Evolutionary conservation across 352 stramenopile genomes (phyloP).

Genomic region (Globisporangium nunn): DNA sequence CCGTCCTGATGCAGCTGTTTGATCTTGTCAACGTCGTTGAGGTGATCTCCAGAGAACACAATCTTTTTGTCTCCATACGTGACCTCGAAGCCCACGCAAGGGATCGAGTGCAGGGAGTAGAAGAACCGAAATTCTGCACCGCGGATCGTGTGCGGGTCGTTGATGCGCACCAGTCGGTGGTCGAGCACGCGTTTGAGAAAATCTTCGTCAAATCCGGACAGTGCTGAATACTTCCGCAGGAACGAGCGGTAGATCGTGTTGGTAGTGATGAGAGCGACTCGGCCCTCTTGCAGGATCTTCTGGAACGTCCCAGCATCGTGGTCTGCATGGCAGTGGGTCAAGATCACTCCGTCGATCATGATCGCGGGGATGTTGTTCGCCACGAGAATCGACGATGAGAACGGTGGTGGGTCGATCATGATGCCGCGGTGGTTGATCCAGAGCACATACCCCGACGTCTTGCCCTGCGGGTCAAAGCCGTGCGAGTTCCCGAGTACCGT

Average conservation of each 20-base stretch:
- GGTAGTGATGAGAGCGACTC: constrained; percentile 93
- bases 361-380: constrained; percentile 86
- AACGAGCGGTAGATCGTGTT: constrained; percentile 96
- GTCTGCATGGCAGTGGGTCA: constrained; percentile 95
- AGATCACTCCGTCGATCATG: constrained; percentile 94
- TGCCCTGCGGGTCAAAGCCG: constrained; percentile 92
- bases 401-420: constrained; percentile 95
- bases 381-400: constrained; percentile 80
- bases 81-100: constrained; percentile 93
- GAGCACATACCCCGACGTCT: constrained; percentile 93
- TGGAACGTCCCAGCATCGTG: constrained; percentile 96
- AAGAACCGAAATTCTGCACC: constrained; percentile 94
- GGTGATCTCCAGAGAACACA: constrained; percentile 93
- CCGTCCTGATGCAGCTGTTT: constrained; percentile 72
- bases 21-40: constrained; percentile 93
- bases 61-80: constrained; percentile 92
- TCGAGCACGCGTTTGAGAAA: constrained; percentile 91
- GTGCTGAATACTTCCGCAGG: constrained; percentile 93
- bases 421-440: constrained; percentile 96
- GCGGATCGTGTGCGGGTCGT: constrained; percentile 91
- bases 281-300: constrained; percentile 93
- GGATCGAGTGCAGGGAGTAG: constrained; percentile 95
- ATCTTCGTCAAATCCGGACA: constrained; percentile 87
- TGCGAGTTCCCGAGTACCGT: constrained; percentile 95
- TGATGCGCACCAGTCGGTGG: constrained; percentile 89